Evolutionary conservation across 2,329 filamentous ascomycete species (phyloP), one percentile per base, ranked within the genome.

Genomic region (Pestalotiopsis sp.): DNA sequence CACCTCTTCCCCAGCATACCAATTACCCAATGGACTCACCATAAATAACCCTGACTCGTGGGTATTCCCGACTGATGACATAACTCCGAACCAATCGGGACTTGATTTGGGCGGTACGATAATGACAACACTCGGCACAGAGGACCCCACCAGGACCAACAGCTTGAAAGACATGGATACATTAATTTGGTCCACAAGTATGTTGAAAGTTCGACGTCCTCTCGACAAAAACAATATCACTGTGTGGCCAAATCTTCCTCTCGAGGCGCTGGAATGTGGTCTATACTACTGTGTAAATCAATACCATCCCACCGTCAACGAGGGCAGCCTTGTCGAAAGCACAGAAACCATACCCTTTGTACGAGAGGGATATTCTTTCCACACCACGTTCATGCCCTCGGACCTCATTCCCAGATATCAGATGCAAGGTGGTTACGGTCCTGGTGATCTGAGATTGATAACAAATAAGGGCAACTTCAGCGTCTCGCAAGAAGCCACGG

Each of bases 211-310:
- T 5, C 25, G 62, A 17, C 23, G 41, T 12, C 36, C 39, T 17
- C 7, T 1, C 6, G 13, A 38, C 1, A 23, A 12, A 2, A 7
- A 36, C 2, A 11, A 5, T 4, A 23, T 4, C 14, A 11, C 39
- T 3, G 9, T 1, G 1, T 63, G 66, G 66, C 58, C 39, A 2
- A 25, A 27, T 56, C 25, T 62, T 49, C 41, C 27, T 4, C 7
- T 67, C 2, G 2, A 56, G 3, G 41, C 66, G 4, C 12, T 56
- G 11, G 66, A 67, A 38, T 67, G 41, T 17, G 58, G 58, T 5
- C 31, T 67, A 12, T 67, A 67, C 25, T 67, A 62, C 39, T 63
- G 66, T 39, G 41, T 58, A 12, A 67, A 67, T 17, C 27, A 38
- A 7, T 63, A 63, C 25, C 14, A 3, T 31, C 38, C 66, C 17